These are phyloP conservation scores for Fusarium newnesense DNA, from an alignment of 2,329 filamentous ascomycete species.

Conservation along the genomic window DNA sequence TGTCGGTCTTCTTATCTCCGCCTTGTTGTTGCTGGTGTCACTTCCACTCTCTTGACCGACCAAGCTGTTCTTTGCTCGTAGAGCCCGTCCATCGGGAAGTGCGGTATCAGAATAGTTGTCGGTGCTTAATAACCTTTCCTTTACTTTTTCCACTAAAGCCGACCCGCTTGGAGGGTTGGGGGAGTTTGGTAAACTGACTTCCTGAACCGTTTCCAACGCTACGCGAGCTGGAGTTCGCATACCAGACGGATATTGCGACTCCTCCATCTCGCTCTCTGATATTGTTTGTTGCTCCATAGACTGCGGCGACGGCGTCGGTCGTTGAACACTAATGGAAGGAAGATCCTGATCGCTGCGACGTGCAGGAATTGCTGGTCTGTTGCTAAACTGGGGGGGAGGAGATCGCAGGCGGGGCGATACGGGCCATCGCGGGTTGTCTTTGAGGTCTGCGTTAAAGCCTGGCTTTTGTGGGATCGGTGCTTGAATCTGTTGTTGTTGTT, in stretches of 20 bases:
- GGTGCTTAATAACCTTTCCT: constrained; percentile 58
- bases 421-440: constrained; percentile 76
- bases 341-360: constrained; percentile 62
- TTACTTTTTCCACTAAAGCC: constrained; percentile 60
- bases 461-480: constrained; percentile 73
- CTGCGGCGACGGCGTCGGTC: constrained; percentile 59
- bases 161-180: constrained; percentile 63
- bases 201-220: constrained; percentile 88
- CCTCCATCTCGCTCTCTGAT: constrained; percentile 65
- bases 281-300: constrained; percentile 52
- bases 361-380: constrained; percentile 56
- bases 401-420: constrained; percentile 81
- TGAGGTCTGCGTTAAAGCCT: constrained; percentile 59
- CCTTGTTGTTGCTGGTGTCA: constrained; percentile 68
- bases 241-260: constrained; percentile 59
- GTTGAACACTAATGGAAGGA: constrained; percentile 64
- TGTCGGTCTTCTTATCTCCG: constrained; percentile 55
- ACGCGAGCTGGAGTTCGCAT: constrained; percentile 70
- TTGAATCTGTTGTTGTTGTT: constrained; percentile 63
- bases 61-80: constrained; percentile 59
- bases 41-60: constrained; percentile 68
- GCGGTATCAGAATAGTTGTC: constrained; percentile 55
- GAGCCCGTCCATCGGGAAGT: constrained; percentile 53
- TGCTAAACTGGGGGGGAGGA: constrained; percentile 69
- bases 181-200: constrained; percentile 82